Percentiles rank a stretch among this genome's conserved stretches.
phyloP scores from a whole-genome alignment of 1,139 yeast species.

The Hanseniaspora sp. region DNA sequence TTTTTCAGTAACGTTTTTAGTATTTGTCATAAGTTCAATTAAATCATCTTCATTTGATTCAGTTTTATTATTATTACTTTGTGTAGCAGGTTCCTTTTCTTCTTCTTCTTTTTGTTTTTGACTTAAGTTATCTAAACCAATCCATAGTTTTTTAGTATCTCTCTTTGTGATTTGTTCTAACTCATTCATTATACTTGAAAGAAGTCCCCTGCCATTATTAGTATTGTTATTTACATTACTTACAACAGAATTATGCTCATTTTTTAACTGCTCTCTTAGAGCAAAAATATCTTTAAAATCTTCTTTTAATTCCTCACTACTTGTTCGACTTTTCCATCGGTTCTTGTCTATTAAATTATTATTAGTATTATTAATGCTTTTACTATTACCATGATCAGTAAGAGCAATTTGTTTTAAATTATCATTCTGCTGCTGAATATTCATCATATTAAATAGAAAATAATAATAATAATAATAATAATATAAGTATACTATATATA shows the following conservation, averaged over 20 bases:
- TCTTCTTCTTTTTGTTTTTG: not conserved
- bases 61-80: too few relatives aligned
- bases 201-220: not conserved
- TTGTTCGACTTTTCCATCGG: slow-evolving; percentile 10
- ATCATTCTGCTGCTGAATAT: not conserved
- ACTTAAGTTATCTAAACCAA: not conserved
- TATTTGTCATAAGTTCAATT: not conserved
- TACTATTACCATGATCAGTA: not conserved
- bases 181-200: not conserved
- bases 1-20: slow-evolving; percentile 9
- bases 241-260: not conserved
- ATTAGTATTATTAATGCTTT: not conserved
- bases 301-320: slow-evolving; percentile 6
- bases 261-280: not conserved
- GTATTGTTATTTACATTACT: not conserved
- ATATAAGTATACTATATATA: too few relatives aligned
- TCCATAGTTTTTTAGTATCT: not conserved
- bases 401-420: not conserved
- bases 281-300: slow-evolving; percentile 5
- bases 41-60: not conserved
- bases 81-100: too few relatives aligned
- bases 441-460: not conserved
- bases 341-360: not conserved
- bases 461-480: too few relatives aligned
- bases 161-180: not conserved